Conservation (phyloP, 805 yeast species). For the Candida sonorensis region DNA sequence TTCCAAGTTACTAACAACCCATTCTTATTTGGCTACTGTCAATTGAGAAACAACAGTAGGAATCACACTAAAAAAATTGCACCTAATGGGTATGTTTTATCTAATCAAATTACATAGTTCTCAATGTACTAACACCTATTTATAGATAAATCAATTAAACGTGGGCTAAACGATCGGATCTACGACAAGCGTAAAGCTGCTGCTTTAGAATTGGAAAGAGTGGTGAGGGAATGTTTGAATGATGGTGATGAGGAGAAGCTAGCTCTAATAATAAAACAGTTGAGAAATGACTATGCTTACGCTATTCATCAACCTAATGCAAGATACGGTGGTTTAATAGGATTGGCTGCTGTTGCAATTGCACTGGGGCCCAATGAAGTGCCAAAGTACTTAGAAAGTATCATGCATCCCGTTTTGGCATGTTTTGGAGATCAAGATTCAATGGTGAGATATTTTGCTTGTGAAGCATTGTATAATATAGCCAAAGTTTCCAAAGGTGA, state of each 20-base stretch:
- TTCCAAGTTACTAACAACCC: too few species aligned
- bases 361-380: slow-evolving; percentile 84
- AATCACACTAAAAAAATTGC: too few species aligned
- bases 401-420: slow-evolving; percentile 88
- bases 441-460: slow-evolving; percentile 93
- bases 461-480: slow-evolving; percentile 91
- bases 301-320: slow-evolving; percentile 82
- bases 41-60: too few species aligned
- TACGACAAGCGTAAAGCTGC: slow-evolving; percentile 76
- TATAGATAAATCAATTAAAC: slow-evolving; percentile 54
- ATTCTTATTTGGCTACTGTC: too few species aligned
- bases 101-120: too few species aligned
- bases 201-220: slow-evolving; percentile 70
- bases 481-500: slow-evolving; percentile 97
- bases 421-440: slow-evolving; percentile 97
- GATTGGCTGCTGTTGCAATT: slow-evolving; percentile 91
- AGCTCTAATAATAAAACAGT: slow-evolving; percentile 59
- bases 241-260: slow-evolving; percentile 56
- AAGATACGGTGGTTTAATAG: slow-evolving; percentile 92
- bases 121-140: slow-evolving; percentile 3
- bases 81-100: slow-evolving; percentile 12
- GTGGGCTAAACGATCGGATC: slow-evolving; percentile 65
- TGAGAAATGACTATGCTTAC: slow-evolving; percentile 72
- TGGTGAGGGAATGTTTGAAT: slow-evolving; percentile 62
- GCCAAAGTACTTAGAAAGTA: slow-evolving; percentile 73